Base-by-base conservation (phyloP, 1,139 yeast genomes). In the Ogataea hybrid region DNA sequence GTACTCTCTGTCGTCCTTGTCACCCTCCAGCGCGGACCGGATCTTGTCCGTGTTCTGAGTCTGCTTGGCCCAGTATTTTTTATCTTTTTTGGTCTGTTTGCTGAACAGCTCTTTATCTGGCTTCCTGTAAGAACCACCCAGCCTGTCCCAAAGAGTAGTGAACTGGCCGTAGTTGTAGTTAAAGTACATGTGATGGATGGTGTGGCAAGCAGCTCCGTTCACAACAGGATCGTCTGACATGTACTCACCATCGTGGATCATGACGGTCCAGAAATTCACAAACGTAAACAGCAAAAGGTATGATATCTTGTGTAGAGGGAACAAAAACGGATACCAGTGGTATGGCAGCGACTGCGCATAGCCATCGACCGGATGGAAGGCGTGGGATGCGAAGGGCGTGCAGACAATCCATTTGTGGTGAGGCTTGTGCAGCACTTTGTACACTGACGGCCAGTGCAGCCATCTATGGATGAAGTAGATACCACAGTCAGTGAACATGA, bases 391-490 rank as follows among this genome's bases (percentile, higher is more conserved):
- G 68, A 84, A 92, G 27, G 98, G 98, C 4, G 98, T 90, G 52
- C 97, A 92, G 39, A 92, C 97, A 58, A 92, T 81, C 98, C 98
- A 92, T 69, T 92, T 94, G 75, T 92, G 98, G 66, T 92, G 98
- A n/a, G 97, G 97, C 70, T 92, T 92, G 71, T 92, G 98, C 52
- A 92, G 70, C 25, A 61, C 65, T 71, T 84, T 90, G 77, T 92
- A 92, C 31, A 92, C 82, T 28, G 74, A 58, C 23, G 96, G 97
- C 84, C 90, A 86, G 65, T 92, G 98, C 58, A 92, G 73, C 77
- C 87, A 79, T 61, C 97, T 81, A 68, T 92, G 98, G 55, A 89
- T 84, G 61, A 85, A 73, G 65, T 92, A 92, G 58, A 92, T 88
- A 46, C 92, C 86, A 63, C 88, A 84, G 66, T 92, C 98, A 6